These are phyloP conservation scores for Adansonia gregorii DNA, from an alignment of 441 rosid species.

Conservation along the genomic window DNA sequence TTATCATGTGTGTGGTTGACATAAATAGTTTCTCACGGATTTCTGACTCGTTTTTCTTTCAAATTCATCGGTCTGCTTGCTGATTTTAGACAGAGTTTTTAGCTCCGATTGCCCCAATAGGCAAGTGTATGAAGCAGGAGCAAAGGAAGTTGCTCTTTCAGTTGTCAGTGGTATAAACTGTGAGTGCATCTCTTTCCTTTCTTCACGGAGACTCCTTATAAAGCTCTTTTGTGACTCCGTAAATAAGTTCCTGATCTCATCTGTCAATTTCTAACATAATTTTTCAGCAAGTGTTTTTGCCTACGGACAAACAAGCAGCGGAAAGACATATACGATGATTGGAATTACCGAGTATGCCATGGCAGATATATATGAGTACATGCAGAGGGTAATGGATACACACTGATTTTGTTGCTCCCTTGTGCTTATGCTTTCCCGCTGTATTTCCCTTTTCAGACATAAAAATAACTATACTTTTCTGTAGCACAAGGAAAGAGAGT, in stretches of 20 bases:
- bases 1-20: neutral
- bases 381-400: conserved; percentile 57
- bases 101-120: conserved; percentile 52
- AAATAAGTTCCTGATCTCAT: neutral
- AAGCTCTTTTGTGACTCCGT: conserved; percentile 18
- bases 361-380: conserved; percentile 81
- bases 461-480: conserved; percentile 23
- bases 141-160: conserved; percentile 66
- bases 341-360: conserved; percentile 79
- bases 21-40: neutral
- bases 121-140: conserved; percentile 70
- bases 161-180: conserved; percentile 66
- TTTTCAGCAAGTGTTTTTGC: conserved; percentile 93
- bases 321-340: conserved; percentile 71
- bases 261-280: conserved; percentile 21
- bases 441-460: conserved; percentile 13
- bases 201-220: neutral
- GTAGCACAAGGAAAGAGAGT: conserved; percentile 86
- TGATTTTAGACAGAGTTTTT: conserved; percentile 67
- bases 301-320: conserved; percentile 60
- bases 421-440: neutral
- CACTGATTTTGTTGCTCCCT: neutral
- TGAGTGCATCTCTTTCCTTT: conserved; percentile 29
- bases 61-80: conserved; percentile 28
- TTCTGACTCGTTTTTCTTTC: neutral